Evolutionary conservation across 768 basidiomycete genomes (phyloP).

Genomic region (Russula emetica): DNA sequence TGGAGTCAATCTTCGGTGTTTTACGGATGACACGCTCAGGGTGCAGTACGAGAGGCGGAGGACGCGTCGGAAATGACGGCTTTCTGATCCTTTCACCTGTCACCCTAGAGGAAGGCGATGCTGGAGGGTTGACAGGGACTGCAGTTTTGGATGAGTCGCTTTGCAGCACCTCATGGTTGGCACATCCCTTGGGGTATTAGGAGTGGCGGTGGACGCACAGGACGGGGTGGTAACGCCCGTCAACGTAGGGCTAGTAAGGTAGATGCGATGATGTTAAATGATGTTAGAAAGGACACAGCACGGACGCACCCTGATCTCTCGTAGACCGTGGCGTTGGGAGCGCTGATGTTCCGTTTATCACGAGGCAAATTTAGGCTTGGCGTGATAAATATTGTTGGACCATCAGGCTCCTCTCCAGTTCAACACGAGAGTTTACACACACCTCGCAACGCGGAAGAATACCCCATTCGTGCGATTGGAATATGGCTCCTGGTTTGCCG

Average conservation of each 20-base stretch:
- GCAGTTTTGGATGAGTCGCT: neutral
- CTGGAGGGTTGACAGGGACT: neutral
- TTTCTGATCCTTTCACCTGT: neutral
- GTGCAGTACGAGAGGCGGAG: conserved; percentile 1
- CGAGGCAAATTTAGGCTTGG: neutral
- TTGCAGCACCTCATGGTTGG: neutral
- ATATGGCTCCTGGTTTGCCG: neutral
- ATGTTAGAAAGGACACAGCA: neutral
- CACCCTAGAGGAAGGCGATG: neutral
- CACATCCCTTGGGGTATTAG: neutral
- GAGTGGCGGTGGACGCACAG: neutral
- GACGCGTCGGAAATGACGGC: neutral
- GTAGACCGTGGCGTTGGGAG: neutral
- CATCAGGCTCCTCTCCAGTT: no score
- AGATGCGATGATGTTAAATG: neutral
- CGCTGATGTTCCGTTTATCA: neutral
- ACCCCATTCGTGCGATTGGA: neutral
- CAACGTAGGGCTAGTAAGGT: neutral
- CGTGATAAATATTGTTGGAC: neutral
- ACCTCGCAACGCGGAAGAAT: conserved; percentile 6
- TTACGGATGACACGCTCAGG: neutral
- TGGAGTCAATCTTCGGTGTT: neutral
- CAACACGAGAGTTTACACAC: neutral
- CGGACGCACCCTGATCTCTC: neutral
- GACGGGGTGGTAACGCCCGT: neutral